A percentile compares a stretch with the other conserved stretches of the same genome.
phyloP scores from a whole-genome alignment of 306 rosid genomes.

The Crotalaria pallida region DNA sequence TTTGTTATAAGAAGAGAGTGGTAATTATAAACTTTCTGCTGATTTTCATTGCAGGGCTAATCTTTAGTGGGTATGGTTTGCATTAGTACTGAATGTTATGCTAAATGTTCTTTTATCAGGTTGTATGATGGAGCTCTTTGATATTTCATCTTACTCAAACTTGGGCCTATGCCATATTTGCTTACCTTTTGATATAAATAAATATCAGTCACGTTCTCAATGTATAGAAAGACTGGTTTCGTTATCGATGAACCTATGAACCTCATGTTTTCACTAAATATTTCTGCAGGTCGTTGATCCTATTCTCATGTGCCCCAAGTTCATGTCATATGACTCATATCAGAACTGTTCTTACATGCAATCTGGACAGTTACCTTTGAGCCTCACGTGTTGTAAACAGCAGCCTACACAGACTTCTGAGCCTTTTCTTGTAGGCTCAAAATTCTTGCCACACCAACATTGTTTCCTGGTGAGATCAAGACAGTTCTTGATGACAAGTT shows the following conservation, averaged over 20 bases:
- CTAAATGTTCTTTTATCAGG: neutral
- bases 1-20: neutral
- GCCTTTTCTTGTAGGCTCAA: slow-evolving; percentile 36
- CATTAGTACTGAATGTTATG: neutral
- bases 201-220: neutral
- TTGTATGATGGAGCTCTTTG: neutral
- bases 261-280: neutral
- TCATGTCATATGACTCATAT: slow-evolving; percentile 34
- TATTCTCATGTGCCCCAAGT: slow-evolving; percentile 43
- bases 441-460: slow-evolving; percentile 28
- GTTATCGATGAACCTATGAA: neutral
- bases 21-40: neutral
- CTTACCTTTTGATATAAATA: neutral
- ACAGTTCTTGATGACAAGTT: slow-evolving; percentile 33
- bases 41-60: neutral
- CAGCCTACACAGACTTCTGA: slow-evolving; percentile 20
- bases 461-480: slow-evolving; percentile 41
- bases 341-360: slow-evolving; percentile 31
- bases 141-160: neutral
- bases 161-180: neutral
- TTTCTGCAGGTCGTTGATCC: slow-evolving; percentile 31
- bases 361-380: slow-evolving; percentile 36
- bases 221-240: neutral
- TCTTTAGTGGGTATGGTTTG: neutral
- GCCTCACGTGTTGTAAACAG: slow-evolving; percentile 36